These are phyloP conservation scores for Laburnicola sp. DNA, from an alignment of 2,329 filamentous ascomycete species.

Conservation along the genomic window DNA sequence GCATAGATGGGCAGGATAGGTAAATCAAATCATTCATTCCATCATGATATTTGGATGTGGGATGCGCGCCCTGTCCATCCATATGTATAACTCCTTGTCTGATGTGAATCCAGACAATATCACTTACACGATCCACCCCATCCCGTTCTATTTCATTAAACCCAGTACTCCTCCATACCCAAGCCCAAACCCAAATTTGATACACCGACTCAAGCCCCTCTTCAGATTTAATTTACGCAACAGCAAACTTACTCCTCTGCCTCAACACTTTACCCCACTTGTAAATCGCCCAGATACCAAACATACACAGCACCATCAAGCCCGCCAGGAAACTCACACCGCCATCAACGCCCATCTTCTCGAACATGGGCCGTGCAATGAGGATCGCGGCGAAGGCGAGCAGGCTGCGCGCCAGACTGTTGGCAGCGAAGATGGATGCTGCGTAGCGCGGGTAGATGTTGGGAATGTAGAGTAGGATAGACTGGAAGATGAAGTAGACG, in stretches of 20 bases:
- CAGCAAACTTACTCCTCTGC: constrained; percentile 61
- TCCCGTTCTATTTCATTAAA: not conserved
- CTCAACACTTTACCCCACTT: constrained; percentile 59
- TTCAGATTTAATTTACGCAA: constrained; percentile 12
- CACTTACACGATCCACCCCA: not conserved
- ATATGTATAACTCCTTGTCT: too few relatives aligned
- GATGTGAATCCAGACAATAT: too few relatives aligned
- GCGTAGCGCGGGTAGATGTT: constrained; percentile 60
- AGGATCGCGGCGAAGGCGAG: constrained; percentile 63
- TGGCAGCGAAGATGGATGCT: constrained; percentile 62
- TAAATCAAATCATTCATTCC: too few relatives aligned
- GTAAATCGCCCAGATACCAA: constrained; percentile 62
- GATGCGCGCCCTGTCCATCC: too few relatives aligned
- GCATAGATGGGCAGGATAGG: too few relatives aligned
- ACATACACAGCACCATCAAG: constrained; percentile 45
- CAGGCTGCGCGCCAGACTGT: constrained; percentile 58
- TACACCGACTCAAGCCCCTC: too few relatives aligned
- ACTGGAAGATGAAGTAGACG: constrained; percentile 48
- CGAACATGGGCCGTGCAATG: constrained; percentile 62
- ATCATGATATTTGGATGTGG: too few relatives aligned
- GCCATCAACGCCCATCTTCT: constrained; percentile 59
- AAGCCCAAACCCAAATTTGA: not conserved
- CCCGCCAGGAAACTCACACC: constrained; percentile 62
- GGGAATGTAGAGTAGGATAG: constrained; percentile 63
- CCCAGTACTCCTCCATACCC: not conserved